These are phyloP conservation scores for Geosmithia putterillii DNA, from an alignment of 2,329 filamentous ascomycete genomes.

Conservation along the genomic window DNA sequence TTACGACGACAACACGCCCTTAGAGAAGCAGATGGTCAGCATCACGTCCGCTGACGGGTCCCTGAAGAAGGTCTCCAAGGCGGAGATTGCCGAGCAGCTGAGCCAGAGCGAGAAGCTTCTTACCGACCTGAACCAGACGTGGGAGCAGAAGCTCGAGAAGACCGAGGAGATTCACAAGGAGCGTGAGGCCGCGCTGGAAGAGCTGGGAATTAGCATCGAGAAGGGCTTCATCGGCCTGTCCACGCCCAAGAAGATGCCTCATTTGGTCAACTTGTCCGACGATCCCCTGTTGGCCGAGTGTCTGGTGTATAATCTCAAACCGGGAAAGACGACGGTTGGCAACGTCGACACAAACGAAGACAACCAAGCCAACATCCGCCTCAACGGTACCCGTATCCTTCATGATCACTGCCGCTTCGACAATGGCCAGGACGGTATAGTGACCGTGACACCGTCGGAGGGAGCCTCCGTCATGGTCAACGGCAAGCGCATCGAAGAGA, in stretches of 20 bases:
- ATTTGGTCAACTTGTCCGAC: constrained; percentile 95
- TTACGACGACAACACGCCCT: constrained; percentile 84
- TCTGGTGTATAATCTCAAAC: constrained; percentile 95
- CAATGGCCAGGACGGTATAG: constrained; percentile 72
- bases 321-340: constrained; percentile 84
- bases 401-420: constrained; percentile 91
- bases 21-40: constrained; percentile 93
- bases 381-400: constrained; percentile 89
- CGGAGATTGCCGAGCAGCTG: constrained; percentile 92
- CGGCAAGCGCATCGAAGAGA: constrained; percentile 75
- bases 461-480: constrained; percentile 99
- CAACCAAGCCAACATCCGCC: constrained; percentile 70
- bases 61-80: constrained; percentile 93
- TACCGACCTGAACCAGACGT: constrained; percentile 92
- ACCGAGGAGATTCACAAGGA: constrained; percentile 98
- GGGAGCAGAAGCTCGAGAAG: constrained; percentile 91
- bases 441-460: constrained; percentile 81
- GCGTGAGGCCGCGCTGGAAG: constrained; percentile 85
- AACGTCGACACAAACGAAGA: constrained; percentile 77
- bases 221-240: constrained; percentile 93
- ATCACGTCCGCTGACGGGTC: constrained; percentile 78
- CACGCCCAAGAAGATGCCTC: constrained; percentile 98
- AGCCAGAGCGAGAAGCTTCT: constrained; percentile 95
- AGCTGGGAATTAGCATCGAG: constrained; percentile 96
- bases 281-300: constrained; percentile 90